A percentile compares a stretch with the other conserved stretches of the same genome.
phyloP scores from a whole-genome alignment of 2,329 filamentous ascomycete species.

The Fusarium dimerum region DNA sequence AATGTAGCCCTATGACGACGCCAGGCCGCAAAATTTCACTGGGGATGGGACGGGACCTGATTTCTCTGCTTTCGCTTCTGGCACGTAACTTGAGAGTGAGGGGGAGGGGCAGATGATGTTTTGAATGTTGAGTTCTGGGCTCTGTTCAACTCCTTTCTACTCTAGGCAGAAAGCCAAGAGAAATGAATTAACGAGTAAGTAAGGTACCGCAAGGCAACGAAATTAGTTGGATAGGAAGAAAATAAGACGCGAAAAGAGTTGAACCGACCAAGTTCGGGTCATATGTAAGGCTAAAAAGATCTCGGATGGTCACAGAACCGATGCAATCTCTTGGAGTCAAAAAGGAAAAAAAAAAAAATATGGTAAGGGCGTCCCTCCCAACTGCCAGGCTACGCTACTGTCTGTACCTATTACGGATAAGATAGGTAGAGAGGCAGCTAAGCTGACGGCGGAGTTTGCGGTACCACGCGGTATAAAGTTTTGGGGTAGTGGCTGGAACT shows the following conservation, averaged over 20 bases:
- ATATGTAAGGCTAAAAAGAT: too few species aligned
- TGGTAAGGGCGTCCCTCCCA: too few species aligned
- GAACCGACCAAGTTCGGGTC: too few species aligned
- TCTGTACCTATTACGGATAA: neutral
- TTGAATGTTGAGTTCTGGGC: too few species aligned
- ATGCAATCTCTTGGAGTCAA: too few species aligned
- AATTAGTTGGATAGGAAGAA: too few species aligned
- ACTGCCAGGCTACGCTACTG: too few species aligned
- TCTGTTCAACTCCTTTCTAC: too few species aligned
- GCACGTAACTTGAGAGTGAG: constrained; percentile 8
- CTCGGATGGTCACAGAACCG: too few species aligned
- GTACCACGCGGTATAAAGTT: neutral
- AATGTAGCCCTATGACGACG: constrained; percentile 19
- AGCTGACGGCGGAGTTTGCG: neutral
- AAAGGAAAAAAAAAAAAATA: too few species aligned
- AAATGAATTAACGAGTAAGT: neutral
- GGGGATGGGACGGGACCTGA: constrained; percentile 7
- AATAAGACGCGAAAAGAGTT: too few species aligned
- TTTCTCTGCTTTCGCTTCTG: neutral
- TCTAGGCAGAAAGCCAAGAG: neutral
- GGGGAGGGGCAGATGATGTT: constrained; percentile 20
- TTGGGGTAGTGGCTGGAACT: neutral
- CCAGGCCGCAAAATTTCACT: constrained; percentile 7
- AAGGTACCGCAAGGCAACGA: too few species aligned
- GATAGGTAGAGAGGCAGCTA: neutral